These are phyloP conservation scores for Polytrichum formosum DNA, from an alignment of 225 moss, liverwort and hornwort species.

Conservation along the genomic window DNA sequence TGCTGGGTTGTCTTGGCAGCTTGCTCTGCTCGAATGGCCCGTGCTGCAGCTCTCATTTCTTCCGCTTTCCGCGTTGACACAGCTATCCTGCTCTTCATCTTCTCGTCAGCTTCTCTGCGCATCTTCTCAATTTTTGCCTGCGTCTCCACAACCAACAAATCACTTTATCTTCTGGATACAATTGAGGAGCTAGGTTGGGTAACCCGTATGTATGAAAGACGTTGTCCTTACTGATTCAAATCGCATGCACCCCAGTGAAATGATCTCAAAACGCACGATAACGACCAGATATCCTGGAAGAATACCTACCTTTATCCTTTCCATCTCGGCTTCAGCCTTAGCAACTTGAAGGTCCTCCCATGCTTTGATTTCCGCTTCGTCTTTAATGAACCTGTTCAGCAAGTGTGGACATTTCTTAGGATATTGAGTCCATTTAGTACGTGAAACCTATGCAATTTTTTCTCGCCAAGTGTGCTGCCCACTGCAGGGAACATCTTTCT, in stretches of 20 bases:
- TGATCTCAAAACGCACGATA: no score
- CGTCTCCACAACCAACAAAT: slow-evolving; percentile 2
- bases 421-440: background rate
- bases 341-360: slow-evolving; percentile 47
- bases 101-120: slow-evolving; percentile 35
- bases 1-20: slow-evolving; percentile 31
- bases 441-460: background rate
- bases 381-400: slow-evolving; percentile 24
- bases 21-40: slow-evolving; percentile 21
- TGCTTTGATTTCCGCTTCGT: slow-evolving; percentile 37
- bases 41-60: slow-evolving; percentile 38
- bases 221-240: no score
- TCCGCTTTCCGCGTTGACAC: slow-evolving; percentile 31
- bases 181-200: background rate
- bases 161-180: background rate
- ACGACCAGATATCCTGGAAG: background rate
- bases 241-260: no score
- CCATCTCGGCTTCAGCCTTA: slow-evolving; percentile 47
- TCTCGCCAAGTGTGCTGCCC: background rate
- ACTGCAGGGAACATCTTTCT: background rate
- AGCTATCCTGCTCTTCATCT: slow-evolving; percentile 27
- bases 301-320: slow-evolving; percentile 31
- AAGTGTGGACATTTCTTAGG: background rate
- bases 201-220: no score
- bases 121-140: slow-evolving; percentile 43